Base-by-base conservation (phyloP, 495 filamentous ascomycete species). In the Hapsidospora chrysogenum region DNA sequence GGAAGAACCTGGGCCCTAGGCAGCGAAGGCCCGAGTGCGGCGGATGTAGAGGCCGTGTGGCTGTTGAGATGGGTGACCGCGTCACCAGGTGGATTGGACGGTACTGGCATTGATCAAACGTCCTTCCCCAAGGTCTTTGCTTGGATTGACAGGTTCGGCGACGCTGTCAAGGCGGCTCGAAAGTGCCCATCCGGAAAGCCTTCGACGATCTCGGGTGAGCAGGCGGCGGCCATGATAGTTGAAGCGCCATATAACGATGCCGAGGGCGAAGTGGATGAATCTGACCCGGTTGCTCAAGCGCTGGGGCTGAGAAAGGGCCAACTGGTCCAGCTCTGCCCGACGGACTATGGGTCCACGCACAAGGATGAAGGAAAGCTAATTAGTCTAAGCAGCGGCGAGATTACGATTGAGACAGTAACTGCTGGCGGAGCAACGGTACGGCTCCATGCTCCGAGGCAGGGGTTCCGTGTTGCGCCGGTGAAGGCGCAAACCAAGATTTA, bases 21-120 rank as follows among this genome's bases (percentile, higher is more conserved):
- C 1, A 58, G 46, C 0, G 40, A 55, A 8, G 48, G 47, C 18
- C 63, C 72, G 8, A 49, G 50, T 10, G 44, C 74, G 45, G 68
- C 59, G 3, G 77, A 79, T 48, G 64, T 79, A 29, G 68, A 77
- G 48, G 63, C 61, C 13, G 54, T 72, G 9, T 80, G 72, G 74
- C 46, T 57, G 0, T 57, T 77, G 34, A 61, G 70, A 42, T 80
- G 78, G 76, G 39, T 77, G 1, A 44, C 50, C 5, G 52, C 37
- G 2, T 37, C 70, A 3, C 55, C 59, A 1, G 67, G 61, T 2
- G 63, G 68, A 9, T 42, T 76, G 18, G 55, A 59, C 27, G 41
- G 47, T 14, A 49, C 54, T 4, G 17, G 47, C 19, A 53, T 76
- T 30, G 55, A 57, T 1, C 44, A 41, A 25, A 35, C 48, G 14